phyloP scores from a whole-genome alignment of 2,329 filamentous ascomycete species.

The Neofusicoccum sp. region DNA sequence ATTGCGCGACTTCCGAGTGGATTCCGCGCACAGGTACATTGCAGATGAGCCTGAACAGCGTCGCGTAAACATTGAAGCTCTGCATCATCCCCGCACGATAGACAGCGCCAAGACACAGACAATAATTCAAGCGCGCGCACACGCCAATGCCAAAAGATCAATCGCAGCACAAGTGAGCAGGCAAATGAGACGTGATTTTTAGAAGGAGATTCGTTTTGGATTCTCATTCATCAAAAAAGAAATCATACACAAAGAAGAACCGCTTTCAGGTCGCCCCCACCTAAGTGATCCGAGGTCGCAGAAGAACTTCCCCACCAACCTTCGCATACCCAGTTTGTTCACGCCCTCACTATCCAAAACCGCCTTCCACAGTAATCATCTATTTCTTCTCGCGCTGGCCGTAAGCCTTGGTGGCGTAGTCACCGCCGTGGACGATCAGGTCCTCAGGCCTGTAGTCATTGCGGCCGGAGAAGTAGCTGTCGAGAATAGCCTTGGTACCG shows the following conservation, averaged over 20 bases:
- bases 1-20: too few relatives aligned
- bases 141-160: too few relatives aligned
- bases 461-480: conserved; percentile 84
- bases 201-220: neutral
- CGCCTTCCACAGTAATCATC: neutral
- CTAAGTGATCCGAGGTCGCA: neutral
- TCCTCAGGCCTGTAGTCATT: conserved; percentile 88
- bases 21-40: too few relatives aligned
- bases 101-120: too few relatives aligned
- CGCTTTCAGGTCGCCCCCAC: neutral
- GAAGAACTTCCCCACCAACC: neutral
- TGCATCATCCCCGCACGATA: neutral
- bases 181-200: too few relatives aligned
- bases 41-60: too few relatives aligned
- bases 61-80: too few relatives aligned
- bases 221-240: neutral
- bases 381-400: conserved; percentile 65
- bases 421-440: conserved; percentile 82
- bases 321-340: neutral
- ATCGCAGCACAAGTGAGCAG: too few relatives aligned
- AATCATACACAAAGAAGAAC: conserved; percentile 1
- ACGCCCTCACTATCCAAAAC: neutral
- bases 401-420: conserved; percentile 94
- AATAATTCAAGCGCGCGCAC: too few relatives aligned
- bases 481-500: conserved; percentile 84